These are phyloP conservation scores for Cytospora piceae DNA, from an alignment of 2,329 filamentous ascomycete species.

Conservation along the genomic window DNA sequence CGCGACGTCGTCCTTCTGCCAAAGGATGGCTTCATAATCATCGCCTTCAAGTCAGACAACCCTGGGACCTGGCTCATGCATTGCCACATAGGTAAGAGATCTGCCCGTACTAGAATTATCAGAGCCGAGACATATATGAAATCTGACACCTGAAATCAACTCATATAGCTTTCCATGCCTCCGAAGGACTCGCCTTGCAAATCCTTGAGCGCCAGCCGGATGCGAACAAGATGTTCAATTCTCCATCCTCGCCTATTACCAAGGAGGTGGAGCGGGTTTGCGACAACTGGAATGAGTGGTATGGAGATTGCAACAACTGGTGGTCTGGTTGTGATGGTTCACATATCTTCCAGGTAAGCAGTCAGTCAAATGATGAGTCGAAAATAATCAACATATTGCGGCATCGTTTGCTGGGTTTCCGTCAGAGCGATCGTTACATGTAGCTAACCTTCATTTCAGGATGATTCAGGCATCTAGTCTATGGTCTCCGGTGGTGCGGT, in stretches of 20 bases:
- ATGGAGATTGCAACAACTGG: conserved; percentile 26
- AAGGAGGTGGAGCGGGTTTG: conserved; percentile 15
- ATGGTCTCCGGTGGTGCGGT: no score
- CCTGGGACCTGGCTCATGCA: conserved; percentile 55
- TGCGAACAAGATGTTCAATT: conserved; percentile 19
- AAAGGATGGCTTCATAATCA: conserved; percentile 48
- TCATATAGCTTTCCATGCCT: conserved; percentile 41
- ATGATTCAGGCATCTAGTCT: neutral
- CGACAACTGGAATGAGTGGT: conserved; percentile 24
- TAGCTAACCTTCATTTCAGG: neutral
- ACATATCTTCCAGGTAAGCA: conserved; percentile 12
- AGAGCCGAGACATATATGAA: no score
- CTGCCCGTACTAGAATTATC: neutral
- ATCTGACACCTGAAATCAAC: no score
- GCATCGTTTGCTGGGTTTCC: neutral
- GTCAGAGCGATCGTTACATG: no score
- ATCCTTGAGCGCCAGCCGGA: conserved; percentile 41
- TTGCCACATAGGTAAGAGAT: conserved; percentile 51
- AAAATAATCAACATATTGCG: neutral
- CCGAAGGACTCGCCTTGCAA: conserved; percentile 48
- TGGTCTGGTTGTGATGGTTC: conserved; percentile 17
- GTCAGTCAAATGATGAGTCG: neutral
- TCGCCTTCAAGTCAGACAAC: conserved; percentile 55
- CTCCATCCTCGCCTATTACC: conserved; percentile 2
- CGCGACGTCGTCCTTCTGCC: conserved; percentile 56